Evolutionary conservation across 306 rosid species (phyloP).

Genomic region (Canavalia gladiata): DNA sequence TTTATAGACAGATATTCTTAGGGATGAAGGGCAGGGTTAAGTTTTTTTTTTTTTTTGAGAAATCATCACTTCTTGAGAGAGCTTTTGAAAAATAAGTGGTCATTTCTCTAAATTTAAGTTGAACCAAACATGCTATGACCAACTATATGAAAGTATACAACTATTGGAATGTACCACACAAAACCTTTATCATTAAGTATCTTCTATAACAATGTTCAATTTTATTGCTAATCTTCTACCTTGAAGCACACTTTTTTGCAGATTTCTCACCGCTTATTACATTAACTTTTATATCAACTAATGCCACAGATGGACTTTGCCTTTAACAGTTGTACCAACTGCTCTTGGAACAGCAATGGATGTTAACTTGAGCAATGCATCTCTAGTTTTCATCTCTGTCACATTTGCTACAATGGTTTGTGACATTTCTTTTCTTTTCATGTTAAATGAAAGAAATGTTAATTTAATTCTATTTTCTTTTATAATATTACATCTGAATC

Average conservation of each 20-base stretch:
- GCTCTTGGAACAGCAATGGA: slow-evolving; percentile 98
- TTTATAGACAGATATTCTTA: background rate
- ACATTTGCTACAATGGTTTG: slow-evolving; percentile 99
- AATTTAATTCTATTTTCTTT: slow-evolving; percentile 36
- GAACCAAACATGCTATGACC: background rate
- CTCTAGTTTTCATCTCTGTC: slow-evolving; percentile 95
- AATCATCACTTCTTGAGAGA: no score
- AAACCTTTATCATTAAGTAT: background rate
- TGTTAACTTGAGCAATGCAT: slow-evolving; percentile 92
- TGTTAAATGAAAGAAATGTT: slow-evolving; percentile 22
- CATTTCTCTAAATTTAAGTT: no score
- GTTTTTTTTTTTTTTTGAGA: no score
- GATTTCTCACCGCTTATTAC: slow-evolving; percentile 50
- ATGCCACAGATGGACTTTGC: slow-evolving; percentile 99
- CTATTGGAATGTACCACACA: background rate
- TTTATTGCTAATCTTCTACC: slow-evolving; percentile 17
- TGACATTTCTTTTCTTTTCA: slow-evolving; percentile 47
- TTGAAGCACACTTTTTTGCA: slow-evolving; percentile 45
- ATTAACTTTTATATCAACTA: slow-evolving; percentile 97
- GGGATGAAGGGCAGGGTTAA: background rate
- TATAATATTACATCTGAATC: slow-evolving; percentile 12
- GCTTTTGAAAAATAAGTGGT: no score
- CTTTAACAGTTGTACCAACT: slow-evolving; percentile 99
- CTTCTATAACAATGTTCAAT: background rate
- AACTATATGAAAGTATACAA: slow-evolving; percentile 8